Evolutionary conservation across 73 alveolate genomes (phyloP).

Genomic region (Symbiodinium pilosum): DNA sequence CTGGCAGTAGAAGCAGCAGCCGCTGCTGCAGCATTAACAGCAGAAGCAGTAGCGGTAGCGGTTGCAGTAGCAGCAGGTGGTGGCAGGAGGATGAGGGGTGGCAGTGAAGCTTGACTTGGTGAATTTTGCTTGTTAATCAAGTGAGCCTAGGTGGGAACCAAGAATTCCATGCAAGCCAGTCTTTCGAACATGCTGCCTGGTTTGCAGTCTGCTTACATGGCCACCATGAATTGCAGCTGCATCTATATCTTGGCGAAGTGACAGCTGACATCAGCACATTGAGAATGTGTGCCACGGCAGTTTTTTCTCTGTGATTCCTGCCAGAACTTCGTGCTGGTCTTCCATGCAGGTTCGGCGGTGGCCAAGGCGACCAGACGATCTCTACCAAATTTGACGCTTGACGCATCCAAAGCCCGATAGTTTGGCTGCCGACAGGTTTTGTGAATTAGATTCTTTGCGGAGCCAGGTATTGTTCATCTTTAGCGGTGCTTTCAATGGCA

Average conservation of each 20-base stretch:
- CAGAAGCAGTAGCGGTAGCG: background rate
- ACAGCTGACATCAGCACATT: background rate
- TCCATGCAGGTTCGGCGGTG: slow-evolving; percentile 46
- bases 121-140: background rate
- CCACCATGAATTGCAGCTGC: too few relatives aligned
- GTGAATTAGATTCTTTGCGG: too few relatives aligned
- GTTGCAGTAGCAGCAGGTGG: background rate
- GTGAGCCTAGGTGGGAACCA: slow-evolving; percentile 29
- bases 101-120: background rate
- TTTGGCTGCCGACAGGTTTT: too few relatives aligned
- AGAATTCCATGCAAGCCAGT: slow-evolving; percentile 76
- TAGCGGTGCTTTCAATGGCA: slow-evolving; percentile 87
- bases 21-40: background rate
- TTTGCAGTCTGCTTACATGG: too few relatives aligned
- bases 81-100: background rate
- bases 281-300: too few relatives aligned
- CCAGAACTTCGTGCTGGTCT: background rate
- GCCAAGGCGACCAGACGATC: slow-evolving; percentile 67
- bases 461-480: slow-evolving; percentile 75
- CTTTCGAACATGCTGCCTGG: slow-evolving; percentile 59
- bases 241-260: too few relatives aligned
- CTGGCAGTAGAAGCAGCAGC: too few relatives aligned
- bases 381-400: slow-evolving; percentile 36
- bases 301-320: background rate
- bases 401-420: background rate